Evolutionary conservation across 2,329 filamentous ascomycete genomes (phyloP).

Genomic region (Xylariaceae sp.): DNA sequence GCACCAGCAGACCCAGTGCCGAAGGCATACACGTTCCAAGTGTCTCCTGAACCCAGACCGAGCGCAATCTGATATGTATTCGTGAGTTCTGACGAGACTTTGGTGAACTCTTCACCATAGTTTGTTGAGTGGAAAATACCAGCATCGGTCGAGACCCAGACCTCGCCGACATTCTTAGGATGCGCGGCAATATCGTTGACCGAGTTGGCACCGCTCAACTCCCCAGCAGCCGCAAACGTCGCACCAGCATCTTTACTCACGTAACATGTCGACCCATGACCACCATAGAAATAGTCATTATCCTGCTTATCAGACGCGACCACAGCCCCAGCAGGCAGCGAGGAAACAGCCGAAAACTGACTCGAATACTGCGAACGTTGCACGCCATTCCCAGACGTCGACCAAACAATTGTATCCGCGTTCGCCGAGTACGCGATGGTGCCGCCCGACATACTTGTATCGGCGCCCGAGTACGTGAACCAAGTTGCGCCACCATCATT

Average conservation of each 20-base stretch:
- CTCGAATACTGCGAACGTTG: constrained; percentile 38
- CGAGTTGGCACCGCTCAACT: constrained; percentile 37
- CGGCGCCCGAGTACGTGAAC: constrained; percentile 43
- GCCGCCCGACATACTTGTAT: constrained; percentile 40
- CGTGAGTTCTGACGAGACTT: constrained; percentile 34
- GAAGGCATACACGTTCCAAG: constrained; percentile 46
- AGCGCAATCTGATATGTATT: constrained; percentile 41
- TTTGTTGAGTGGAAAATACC: constrained; percentile 52
- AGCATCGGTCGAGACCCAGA: constrained; percentile 52
- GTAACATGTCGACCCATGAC: constrained; percentile 43
- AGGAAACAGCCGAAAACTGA: constrained; percentile 41
- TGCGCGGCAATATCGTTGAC: constrained; percentile 54
- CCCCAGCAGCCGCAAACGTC: constrained; percentile 40
- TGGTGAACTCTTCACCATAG: constrained; percentile 44
- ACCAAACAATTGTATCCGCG: constrained; percentile 46
- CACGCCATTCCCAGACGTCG: constrained; percentile 38
- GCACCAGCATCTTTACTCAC: constrained; percentile 45
- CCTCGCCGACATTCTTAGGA: constrained; percentile 53
- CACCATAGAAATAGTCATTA: constrained; percentile 49
- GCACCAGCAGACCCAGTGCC: constrained; percentile 39
- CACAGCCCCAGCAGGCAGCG: constrained; percentile 40
- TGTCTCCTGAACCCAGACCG: constrained; percentile 36
- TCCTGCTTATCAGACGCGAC: constrained; percentile 52
- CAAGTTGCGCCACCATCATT: constrained; percentile 47
- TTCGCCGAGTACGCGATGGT: constrained; percentile 47